Evolutionary conservation across 306 rosid genomes (phyloP).

Genomic region (Purshia tridentata): DNA sequence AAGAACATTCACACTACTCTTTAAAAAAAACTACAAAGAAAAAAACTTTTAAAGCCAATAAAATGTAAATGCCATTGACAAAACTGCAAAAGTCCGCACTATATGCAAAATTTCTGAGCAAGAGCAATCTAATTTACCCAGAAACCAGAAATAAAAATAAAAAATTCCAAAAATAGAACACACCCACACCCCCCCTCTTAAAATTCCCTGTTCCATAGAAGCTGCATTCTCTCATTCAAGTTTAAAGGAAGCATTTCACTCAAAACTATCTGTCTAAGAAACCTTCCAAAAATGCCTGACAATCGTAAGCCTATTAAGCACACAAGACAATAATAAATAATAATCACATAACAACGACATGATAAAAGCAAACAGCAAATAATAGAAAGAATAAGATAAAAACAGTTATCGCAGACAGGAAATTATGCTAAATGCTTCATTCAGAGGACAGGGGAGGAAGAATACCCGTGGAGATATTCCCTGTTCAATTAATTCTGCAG

Average conservation of each 20-base stretch:
- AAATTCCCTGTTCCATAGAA: background rate
- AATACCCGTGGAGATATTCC: slow-evolving; percentile 62
- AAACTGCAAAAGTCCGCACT: background rate
- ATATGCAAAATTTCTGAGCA: background rate
- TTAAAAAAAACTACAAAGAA: background rate
- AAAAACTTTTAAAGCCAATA: background rate
- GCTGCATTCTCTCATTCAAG: slow-evolving; percentile 7
- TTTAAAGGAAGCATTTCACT: background rate
- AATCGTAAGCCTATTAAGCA: slow-evolving; percentile 9
- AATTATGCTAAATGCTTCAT: slow-evolving; percentile 10
- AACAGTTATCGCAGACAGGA: background rate
- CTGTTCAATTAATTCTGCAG: slow-evolving; percentile 57
- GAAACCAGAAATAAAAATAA: background rate
- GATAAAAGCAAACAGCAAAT: background rate
- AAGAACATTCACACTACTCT: background rate
- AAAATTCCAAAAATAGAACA: background rate
- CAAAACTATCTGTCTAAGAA: background rate
- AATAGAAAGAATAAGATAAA: background rate
- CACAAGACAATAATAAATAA: background rate
- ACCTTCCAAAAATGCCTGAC: slow-evolving; percentile 4
- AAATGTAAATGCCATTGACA: background rate
- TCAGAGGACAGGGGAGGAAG: slow-evolving; percentile 8
- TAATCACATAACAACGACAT: too few relatives aligned
- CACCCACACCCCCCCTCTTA: background rate
- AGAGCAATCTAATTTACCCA: slow-evolving; percentile 4